Evolutionary conservation across 2,329 filamentous ascomycete genomes (phyloP), one percentile per base, ranked within the genome.

Genomic region (Fusarium kyushuense): DNA sequence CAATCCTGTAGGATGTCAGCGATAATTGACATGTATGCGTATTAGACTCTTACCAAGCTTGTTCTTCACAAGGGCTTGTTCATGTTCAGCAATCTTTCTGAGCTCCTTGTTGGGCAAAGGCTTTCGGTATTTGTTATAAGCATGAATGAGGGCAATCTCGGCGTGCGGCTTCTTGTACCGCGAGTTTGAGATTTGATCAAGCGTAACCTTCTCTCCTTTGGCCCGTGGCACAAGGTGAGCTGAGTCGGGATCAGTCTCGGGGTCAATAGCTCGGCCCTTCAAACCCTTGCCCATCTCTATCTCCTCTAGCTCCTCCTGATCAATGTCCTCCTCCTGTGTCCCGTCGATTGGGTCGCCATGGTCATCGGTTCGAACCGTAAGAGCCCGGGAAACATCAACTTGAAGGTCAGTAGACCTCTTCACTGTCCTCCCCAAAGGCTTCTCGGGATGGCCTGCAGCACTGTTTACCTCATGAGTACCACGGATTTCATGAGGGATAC

Each of bases 121-220:
- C 36, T 73, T 72, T 13, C 75, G 74, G 56, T 81, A 83, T 66
- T 82, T 83, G 55, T 75, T 60, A 30, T 78, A 77, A 1, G 79
- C 78, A 23, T 73, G 71, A 38, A 77, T 59, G 12, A 78, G 74
- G 12, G 74, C 71, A 25, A 69, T 55, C 1, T 72, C 67, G 46
- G 51, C 80, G 60, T 77, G 79, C 13, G 79, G 77, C 12, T 73
- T 74, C 11, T 63, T 62, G 65, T 77, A 83, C 0, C 65, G 52
- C 1, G 63, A 48, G 59, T 84, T 84, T 38, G 58, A 62, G 5
- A 81, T 67, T 19, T 80, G 76, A 1, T 66, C 43, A 13, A 83
- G 43, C 1, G 67, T 67, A 51, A 80, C 79, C 4, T 54, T 61
- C 27, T 74, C 65, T 21, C 65, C 63, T 3, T 60, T 32, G 32